Percentiles rank a stretch among this genome's conserved stretches.
These are phyloP conservation scores for Skeletonema menzelii DNA, from an alignment of 108 stramenopile species.

Conservation along the genomic window DNA sequence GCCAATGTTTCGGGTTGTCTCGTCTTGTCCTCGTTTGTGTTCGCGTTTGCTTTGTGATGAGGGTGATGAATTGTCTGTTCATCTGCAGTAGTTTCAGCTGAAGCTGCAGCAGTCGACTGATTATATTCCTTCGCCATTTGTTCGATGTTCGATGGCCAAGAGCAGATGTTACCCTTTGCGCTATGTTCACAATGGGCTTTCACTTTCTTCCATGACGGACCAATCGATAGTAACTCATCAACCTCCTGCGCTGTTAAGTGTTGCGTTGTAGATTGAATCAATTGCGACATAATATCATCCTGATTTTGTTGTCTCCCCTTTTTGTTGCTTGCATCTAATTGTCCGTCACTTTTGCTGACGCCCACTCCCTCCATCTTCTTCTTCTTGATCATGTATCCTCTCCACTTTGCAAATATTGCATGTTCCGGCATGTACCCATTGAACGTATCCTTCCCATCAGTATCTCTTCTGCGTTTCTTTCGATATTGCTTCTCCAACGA, in stretches of 20 bases:
- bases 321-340: background rate
- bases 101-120: conserved; percentile 2
- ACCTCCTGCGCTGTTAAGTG: conserved; percentile 33
- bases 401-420: conserved; percentile 75
- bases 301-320: background rate
- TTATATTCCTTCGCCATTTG: conserved; percentile 47
- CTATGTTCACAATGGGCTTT: conserved; percentile 14
- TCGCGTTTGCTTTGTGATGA: background rate
- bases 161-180: background rate
- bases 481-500: conserved; percentile 48
- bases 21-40: background rate
- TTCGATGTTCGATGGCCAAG: conserved; percentile 36
- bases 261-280: conserved; percentile 16
- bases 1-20: background rate
- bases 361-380: conserved; percentile 12
- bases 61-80: background rate
- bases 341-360: background rate
- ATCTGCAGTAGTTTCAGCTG: conserved; percentile 4
- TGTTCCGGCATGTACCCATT: conserved; percentile 70
- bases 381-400: conserved; percentile 24
- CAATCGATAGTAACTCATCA: conserved; percentile 41
- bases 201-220: conserved; percentile 38
- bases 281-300: conserved; percentile 10
- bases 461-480: conserved; percentile 47
- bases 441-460: conserved; percentile 55